These are phyloP conservation scores for Escallonia herrerae DNA, from an alignment of 129 eudicot species.

Conservation along the genomic window DNA sequence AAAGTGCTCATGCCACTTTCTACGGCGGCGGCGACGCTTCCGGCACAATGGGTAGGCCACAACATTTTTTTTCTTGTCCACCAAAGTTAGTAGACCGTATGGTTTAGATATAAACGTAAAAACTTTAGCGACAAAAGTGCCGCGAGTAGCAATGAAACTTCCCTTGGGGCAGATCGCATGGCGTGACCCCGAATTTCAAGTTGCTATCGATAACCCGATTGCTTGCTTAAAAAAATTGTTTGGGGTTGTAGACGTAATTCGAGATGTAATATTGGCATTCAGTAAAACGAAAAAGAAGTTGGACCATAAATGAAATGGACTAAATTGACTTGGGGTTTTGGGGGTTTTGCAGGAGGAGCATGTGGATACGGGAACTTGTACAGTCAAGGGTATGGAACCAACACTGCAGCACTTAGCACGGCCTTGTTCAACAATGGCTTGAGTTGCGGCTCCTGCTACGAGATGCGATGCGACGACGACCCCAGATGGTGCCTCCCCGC, in stretches of 20 bases:
- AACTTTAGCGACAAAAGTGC: too few relatives aligned
- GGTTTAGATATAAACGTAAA: too few relatives aligned
- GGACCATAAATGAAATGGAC: too few relatives aligned
- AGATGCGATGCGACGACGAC: slow-evolving; percentile 40
- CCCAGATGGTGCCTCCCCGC: slow-evolving; percentile 46
- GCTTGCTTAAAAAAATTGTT: too few relatives aligned
- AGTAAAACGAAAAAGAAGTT: too few relatives aligned
- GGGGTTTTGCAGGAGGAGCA: slow-evolving; percentile 38
- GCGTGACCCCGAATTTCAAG: too few relatives aligned
- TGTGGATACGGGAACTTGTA: slow-evolving; percentile 51
- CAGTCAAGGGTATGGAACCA: slow-evolving; percentile 44
- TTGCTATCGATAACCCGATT: too few relatives aligned
- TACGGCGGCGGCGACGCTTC: slow-evolving; percentile 52
- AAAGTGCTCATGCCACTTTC: slow-evolving; percentile 48
- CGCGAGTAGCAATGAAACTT: too few relatives aligned
- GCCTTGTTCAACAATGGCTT: slow-evolving; percentile 44
- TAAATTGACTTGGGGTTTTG: background rate
- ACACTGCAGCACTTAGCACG: slow-evolving; percentile 48
- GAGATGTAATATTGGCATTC: too few relatives aligned
- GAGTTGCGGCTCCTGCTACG: slow-evolving; percentile 45
- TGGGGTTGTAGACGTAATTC: too few relatives aligned
- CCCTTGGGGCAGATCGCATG: too few relatives aligned
- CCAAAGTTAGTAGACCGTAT: background rate
- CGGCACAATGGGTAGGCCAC: slow-evolving; percentile 45
- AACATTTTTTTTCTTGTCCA: background rate